Evolutionary conservation across 2,329 filamentous ascomycete species (phyloP).

Genomic region (Penicillium freii): DNA sequence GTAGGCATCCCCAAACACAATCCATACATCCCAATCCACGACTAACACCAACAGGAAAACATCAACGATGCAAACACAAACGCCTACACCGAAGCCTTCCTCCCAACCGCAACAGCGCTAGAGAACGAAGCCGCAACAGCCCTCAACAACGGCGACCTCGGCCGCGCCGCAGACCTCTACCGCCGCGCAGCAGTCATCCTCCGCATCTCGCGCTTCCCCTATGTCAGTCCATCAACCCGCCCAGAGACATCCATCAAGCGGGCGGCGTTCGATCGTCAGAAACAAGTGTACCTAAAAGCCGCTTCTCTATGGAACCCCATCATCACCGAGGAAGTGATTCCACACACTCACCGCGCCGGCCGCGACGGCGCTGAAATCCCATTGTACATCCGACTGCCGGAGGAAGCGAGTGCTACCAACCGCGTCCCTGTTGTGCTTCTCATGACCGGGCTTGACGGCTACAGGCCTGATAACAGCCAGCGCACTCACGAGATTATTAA

Average conservation of each 20-base stretch:
- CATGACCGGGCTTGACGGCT: slow-evolving; percentile 59
- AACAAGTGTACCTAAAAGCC: slow-evolving; percentile 61
- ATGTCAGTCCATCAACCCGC: slow-evolving; percentile 28
- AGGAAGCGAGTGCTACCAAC: slow-evolving; percentile 39
- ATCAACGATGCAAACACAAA: slow-evolving; percentile 65
- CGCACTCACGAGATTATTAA: slow-evolving; percentile 61
- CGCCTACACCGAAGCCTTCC: slow-evolving; percentile 62
- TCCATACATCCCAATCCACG: background rate
- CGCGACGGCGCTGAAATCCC: slow-evolving; percentile 59
- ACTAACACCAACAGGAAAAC: slow-evolving; percentile 42
- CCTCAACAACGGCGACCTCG: slow-evolving; percentile 48
- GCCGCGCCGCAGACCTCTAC: slow-evolving; percentile 61
- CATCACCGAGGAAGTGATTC: slow-evolving; percentile 61
- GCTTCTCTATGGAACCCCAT: slow-evolving; percentile 55
- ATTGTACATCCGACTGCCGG: slow-evolving; percentile 63
- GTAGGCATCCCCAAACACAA: slow-evolving; percentile 33
- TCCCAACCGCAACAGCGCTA: slow-evolving; percentile 61
- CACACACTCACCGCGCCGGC: slow-evolving; percentile 53
- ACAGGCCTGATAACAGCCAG: slow-evolving; percentile 53
- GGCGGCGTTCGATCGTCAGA: slow-evolving; percentile 64
- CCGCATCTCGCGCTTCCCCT: slow-evolving; percentile 69
- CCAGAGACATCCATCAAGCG: slow-evolving; percentile 50
- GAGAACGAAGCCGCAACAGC: slow-evolving; percentile 53
- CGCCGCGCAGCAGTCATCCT: slow-evolving; percentile 71
- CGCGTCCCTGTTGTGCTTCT: slow-evolving; percentile 55